Percentiles rank a stretch among this genome's conserved stretches.
Evolutionary conservation across 2,329 filamentous ascomycete species (phyloP).

Genomic region (Didymella exigua): DNA sequence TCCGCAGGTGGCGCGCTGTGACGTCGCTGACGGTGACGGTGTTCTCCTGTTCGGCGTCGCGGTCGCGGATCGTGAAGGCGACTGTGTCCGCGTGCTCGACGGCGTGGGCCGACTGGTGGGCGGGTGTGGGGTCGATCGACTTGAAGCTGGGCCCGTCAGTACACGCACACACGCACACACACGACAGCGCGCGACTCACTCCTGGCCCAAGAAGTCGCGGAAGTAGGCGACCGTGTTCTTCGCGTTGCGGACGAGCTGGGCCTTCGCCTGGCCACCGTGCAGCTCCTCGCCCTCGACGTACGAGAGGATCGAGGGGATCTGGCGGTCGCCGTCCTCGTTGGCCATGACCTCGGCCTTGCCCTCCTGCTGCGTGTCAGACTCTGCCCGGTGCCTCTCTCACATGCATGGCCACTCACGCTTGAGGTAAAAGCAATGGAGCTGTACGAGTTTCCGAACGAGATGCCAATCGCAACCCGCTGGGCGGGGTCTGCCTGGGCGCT

Average conservation of each 20-base stretch:
- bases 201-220: conserved; percentile 92
- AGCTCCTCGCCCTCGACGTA: conserved; percentile 97
- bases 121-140: conserved; percentile 93
- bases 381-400: neutral
- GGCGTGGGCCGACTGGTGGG: conserved; percentile 91
- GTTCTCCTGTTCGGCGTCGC: conserved; percentile 60
- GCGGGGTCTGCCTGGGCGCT: conserved; percentile 58
- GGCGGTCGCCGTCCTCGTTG: conserved; percentile 99
- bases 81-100: conserved; percentile 73
- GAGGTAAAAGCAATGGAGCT: conserved; percentile 93
- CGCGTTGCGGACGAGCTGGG: conserved; percentile 88
- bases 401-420: conserved; percentile 50
- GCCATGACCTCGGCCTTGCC: conserved; percentile 98
- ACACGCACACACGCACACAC: neutral
- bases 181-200: conserved; percentile 60
- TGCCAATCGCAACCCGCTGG: conserved; percentile 79
- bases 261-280: conserved; percentile 93
- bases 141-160: conserved; percentile 68
- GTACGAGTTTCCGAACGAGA: conserved; percentile 98
- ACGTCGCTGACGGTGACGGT: conserved; percentile 79
- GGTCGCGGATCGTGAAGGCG: conserved; percentile 83
- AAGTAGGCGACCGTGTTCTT: conserved; percentile 95
- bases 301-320: conserved; percentile 92
- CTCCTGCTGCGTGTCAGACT: conserved; percentile 58
- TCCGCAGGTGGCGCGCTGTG: conserved; percentile 81